These are phyloP conservation scores for Tillandsia leiboldiana DNA, from an alignment of 176 grass and related monocot species.

Conservation along the genomic window DNA sequence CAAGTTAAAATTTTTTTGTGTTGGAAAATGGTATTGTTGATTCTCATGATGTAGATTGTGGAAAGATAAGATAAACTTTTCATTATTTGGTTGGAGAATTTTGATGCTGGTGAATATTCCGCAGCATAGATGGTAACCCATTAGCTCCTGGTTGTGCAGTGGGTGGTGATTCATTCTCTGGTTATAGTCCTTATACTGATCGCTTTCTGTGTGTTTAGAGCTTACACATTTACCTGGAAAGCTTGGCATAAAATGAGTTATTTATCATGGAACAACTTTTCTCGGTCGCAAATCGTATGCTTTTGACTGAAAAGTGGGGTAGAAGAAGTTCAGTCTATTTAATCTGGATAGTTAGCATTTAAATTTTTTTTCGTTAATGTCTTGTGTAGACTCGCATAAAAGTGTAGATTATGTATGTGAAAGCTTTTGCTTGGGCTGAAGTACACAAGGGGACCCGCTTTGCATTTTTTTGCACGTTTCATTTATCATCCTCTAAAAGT, in stretches of 20 bases:
- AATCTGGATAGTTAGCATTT: not conserved
- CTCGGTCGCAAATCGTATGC: too few species aligned
- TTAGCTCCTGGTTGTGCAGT: conserved; percentile 24
- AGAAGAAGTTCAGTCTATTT: too few species aligned
- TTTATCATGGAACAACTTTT: too few species aligned
- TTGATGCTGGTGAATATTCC: conserved; percentile 13
- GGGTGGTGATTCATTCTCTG: conserved; percentile 23
- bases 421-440: not conserved
- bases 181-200: conserved; percentile 19
- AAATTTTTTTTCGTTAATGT: not conserved
- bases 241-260: conserved; percentile 34
- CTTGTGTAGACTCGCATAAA: not conserved
- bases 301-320: too few species aligned
- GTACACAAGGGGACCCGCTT: not conserved
- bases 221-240: conserved; percentile 19
- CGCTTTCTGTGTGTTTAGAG: not conserved
- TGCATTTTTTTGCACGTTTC: too few species aligned
- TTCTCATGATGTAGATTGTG: conserved; percentile 27
- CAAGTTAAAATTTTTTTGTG: too few species aligned
- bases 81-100: conserved; percentile 13
- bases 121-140: not conserved
- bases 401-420: not conserved
- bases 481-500: too few species aligned
- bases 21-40: conserved; percentile 21
- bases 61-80: conserved; percentile 33